phyloP scores from a whole-genome alignment of 352 stramenopile species.

The Phytophthora niederhauseri region DNA sequence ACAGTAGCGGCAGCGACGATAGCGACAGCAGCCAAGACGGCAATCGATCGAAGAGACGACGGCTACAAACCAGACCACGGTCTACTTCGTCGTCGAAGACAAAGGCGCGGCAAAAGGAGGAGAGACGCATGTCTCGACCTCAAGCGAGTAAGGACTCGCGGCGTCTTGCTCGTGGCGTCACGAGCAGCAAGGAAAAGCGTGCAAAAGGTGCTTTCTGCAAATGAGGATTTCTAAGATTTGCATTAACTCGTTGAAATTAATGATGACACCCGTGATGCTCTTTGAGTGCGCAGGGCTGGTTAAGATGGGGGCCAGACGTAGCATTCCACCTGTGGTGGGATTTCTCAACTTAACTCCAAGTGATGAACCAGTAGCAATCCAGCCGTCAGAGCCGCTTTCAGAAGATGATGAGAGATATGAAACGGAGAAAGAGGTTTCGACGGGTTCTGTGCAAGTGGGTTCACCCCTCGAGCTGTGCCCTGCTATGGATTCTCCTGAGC shows the following conservation, averaged over 20 bases:
- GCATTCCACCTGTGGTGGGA: not conserved
- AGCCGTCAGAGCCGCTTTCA: not conserved
- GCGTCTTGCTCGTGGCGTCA: not conserved
- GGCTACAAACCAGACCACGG: slow-evolving; percentile 15
- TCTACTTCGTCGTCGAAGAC: not conserved
- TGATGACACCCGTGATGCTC: slow-evolving; percentile 4
- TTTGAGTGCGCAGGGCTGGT: slow-evolving; percentile 13
- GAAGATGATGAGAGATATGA: not conserved
- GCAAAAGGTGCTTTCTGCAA: slow-evolving; percentile 14
- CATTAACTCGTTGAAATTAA: slow-evolving; percentile 7
- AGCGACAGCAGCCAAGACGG: not conserved
- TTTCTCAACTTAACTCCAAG: slow-evolving; percentile 4
- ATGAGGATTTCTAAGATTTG: not conserved
- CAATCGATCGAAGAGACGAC: slow-evolving; percentile 2
- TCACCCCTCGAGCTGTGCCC: not conserved
- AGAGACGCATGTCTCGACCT: not conserved
- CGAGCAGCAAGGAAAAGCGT: not conserved
- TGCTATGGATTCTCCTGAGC: slow-evolving; percentile 12
- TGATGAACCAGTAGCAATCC: slow-evolving; percentile 12
- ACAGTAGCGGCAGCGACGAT: slow-evolving; percentile 18
- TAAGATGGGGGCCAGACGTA: slow-evolving; percentile 20
- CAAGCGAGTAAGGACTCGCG: not conserved
- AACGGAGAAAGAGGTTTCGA: not conserved
- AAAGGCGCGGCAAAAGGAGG: slow-evolving; percentile 1
- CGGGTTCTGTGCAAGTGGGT: too few relatives aligned